Evolutionary conservation across 192 early-diverging fungal species (phyloP).

Genomic region (Neocallimastix lanati): DNA sequence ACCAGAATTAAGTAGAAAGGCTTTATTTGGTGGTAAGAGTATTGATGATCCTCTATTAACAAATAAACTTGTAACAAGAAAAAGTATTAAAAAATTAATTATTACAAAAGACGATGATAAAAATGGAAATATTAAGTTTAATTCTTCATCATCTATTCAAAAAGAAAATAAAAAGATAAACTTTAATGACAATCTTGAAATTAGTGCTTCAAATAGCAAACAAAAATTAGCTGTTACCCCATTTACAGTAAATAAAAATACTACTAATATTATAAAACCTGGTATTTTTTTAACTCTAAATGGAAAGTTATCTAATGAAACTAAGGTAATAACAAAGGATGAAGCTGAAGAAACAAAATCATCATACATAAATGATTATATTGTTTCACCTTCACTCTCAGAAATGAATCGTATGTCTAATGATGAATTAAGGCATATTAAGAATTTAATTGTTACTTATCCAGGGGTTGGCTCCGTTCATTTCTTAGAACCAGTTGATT

Average conservation of each 20-base stretch:
- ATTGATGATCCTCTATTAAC: conserved; percentile 31
- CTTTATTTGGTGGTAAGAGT: conserved; percentile 9
- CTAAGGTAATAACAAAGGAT: neutral
- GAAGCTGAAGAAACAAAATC: neutral
- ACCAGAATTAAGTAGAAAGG: neutral
- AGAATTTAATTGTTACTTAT: conserved; percentile 55
- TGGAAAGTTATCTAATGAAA: neutral
- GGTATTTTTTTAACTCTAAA: conserved; percentile 5
- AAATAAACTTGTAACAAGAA: conserved; percentile 49
- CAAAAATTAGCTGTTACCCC: conserved; percentile 1
- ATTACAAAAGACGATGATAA: conserved; percentile 15
- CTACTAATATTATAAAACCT: neutral
- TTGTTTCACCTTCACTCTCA: conserved; percentile 51
- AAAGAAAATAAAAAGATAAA: neutral
- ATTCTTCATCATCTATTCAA: neutral
- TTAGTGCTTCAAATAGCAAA: conserved; percentile 10
- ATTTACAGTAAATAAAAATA: neutral
- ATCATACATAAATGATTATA: conserved; percentile 26
- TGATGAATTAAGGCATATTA: conserved; percentile 46
- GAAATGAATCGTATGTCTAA: conserved; percentile 48
- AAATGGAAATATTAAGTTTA: conserved; percentile 10
- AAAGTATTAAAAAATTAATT: conserved; percentile 48
- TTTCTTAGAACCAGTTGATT: conserved; percentile 68
- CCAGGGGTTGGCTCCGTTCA: conserved; percentile 49
- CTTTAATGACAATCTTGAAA: conserved; percentile 9